Percentiles rank a stretch among this genome's conserved stretches.
Conservation (phyloP, 352 stramenopile species). For the Phytophthora constricta region DNA sequence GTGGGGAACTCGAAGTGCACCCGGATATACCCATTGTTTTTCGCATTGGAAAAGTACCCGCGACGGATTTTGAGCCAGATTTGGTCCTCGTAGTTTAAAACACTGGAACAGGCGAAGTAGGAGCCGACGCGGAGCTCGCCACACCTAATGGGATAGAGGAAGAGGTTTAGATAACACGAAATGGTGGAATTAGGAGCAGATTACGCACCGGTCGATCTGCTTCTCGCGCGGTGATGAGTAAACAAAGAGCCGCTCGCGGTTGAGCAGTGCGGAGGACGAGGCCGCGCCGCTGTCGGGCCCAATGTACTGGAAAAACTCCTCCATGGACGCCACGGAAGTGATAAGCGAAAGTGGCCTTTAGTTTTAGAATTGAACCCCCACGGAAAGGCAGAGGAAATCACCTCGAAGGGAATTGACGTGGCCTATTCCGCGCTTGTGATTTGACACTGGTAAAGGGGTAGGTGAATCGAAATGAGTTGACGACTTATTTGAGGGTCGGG, state of each 20-base stretch:
- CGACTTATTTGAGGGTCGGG: neutral
- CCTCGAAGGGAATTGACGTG: constrained; percentile 15
- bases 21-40: constrained; percentile 74
- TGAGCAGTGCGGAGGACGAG: constrained; percentile 32
- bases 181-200: neutral
- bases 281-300: constrained; percentile 35
- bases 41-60: constrained; percentile 75
- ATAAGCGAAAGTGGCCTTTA: neutral
- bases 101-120: constrained; percentile 71
- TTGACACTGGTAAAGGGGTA: too few relatives aligned
- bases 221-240: constrained; percentile 69
- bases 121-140: constrained; percentile 62
- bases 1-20: constrained; percentile 56
- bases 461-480: neutral
- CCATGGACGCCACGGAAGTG: constrained; percentile 44
- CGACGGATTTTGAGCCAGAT: constrained; percentile 84
- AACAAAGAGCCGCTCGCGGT: constrained; percentile 61
- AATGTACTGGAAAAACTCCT: constrained; percentile 81
- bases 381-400: neutral
- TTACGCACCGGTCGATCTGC: constrained; percentile 54
- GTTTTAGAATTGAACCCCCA: constrained; percentile 4
- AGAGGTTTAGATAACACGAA: neutral
- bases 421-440: constrained; percentile 6
- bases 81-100: constrained; percentile 61
- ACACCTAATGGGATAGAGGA: constrained; percentile 31